Base-by-base conservation (phyloP, 129 eudicot species). In the Erigeron canadensis region DNA sequence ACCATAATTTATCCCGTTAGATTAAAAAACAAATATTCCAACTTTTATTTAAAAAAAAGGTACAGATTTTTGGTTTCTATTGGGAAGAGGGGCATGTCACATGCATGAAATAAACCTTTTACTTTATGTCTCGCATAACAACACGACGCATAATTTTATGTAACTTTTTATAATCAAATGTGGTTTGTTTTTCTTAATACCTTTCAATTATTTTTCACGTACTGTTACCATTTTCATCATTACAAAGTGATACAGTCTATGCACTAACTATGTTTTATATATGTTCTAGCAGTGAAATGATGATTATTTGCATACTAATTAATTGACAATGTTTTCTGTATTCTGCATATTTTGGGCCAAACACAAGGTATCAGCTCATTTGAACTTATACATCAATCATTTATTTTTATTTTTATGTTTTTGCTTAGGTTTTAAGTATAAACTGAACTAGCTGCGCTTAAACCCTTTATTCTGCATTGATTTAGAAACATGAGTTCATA, bases 51-150 rank as follows among this genome's bases (percentile, higher is more conserved):
- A 13, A 9, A 16, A 72, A 71, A 57, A 59, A 28, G 1, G 34
- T 11, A n/a, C 68, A 21, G 47, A 11, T 47, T 21, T 21, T 74
- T 41, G 56, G 54, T 51, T 17, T 54, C 1, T 42, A 70, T 66
- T 39, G 60, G 73, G 28, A 67, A 75, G 51, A 57, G 74, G 67
- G 58, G 74, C 74, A 76, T 56, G 50, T 58, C 80, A 76, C 75
- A 76, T 76, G 80, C 80, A 76, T 34, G 40, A 39, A 65, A 75
- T 65, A 38, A 53, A 10, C 22, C 51, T 69, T 75, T 75, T 76
- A 57, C 74, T 9, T 67, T 67, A 67, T 67, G 80, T 76, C 80
- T 10, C 74, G 15, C 71, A 74, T 74, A 62, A 47, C 63, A n/a
- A 56, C 22, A 63, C 50, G 45, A 44, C 71, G 70, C 78, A 50